Evolutionary conservation across 129 eudicot species (phyloP).

Genomic region (Ambrosia trifida): DNA sequence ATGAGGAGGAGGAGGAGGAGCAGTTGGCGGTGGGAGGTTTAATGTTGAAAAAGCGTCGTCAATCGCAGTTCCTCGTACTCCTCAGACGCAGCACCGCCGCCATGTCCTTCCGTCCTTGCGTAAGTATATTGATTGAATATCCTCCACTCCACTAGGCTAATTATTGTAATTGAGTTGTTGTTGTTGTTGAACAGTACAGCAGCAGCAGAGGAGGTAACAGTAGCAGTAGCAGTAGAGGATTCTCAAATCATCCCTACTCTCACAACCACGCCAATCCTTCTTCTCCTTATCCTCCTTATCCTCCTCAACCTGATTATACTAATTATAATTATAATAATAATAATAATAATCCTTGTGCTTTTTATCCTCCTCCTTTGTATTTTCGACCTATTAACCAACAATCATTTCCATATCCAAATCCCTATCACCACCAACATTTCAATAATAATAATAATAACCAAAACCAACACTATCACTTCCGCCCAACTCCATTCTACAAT

Average conservation of each 20-base stretch:
- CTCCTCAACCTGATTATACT: too few relatives aligned
- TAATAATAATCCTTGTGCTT: constrained; percentile 7
- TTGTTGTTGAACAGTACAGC: constrained; percentile 44
- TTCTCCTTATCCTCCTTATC: too few relatives aligned
- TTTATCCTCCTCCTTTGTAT: constrained; percentile 25
- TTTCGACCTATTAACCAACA: constrained; percentile 25
- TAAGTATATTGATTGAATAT: too few relatives aligned
- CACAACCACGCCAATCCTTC: constrained; percentile 37
- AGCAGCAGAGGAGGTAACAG: too few relatives aligned
- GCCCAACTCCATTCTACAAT: constrained; percentile 27
- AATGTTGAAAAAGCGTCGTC: too few relatives aligned
- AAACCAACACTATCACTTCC: constrained; percentile 33
- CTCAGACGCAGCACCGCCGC: too few relatives aligned
- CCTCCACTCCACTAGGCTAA: too few relatives aligned
- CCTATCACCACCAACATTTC: constrained; percentile 10
- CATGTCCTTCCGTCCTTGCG: constrained; percentile 54
- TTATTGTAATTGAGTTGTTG: background rate
- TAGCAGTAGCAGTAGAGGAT: constrained; percentile 52
- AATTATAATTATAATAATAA: too few relatives aligned
- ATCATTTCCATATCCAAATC: constrained; percentile 22
- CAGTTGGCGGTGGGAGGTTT: too few relatives aligned
- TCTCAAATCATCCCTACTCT: constrained; percentile 40
- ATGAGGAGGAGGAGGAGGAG: too few relatives aligned
- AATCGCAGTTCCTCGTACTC: too few relatives aligned
- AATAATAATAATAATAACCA: background rate